Evolutionary conservation across 2,329 filamentous ascomycete species (phyloP), one percentile per base, ranked within the genome.

Genomic region (Coniochaeta sp.): DNA sequence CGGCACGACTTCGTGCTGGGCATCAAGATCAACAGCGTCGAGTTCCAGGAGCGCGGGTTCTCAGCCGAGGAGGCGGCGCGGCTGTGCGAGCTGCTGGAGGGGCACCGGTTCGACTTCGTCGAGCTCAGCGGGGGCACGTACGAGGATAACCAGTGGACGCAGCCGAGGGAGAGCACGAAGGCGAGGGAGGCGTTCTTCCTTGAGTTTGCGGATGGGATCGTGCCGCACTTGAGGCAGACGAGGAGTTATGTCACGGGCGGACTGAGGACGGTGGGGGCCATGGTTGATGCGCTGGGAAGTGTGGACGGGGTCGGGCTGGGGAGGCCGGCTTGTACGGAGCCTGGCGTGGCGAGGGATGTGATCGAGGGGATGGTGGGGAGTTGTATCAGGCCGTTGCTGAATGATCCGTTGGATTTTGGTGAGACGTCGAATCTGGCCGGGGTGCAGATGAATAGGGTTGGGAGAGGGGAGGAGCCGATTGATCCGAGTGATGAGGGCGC

Each of bases 41-140:
- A 79, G 59, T 79, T 79, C 64, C 74, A 79, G 56, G 71, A 72
- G 14, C 70, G 72, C 24, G 77, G 77, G 0, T 74, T 80, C 30
- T 65, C 68, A 42, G 67, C 75, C 1, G 72, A 76, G 8, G 79
- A 82, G 54, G 74, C 75, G 2, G 68, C 65, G 27, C 60, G 71
- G 27, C 65, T 82, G 52, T 76, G 73, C 63, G 62, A 68, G 40
- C 61, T 72, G 20, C 66, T 81, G 1, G 76, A 82, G 60, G 60
- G 68, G 47, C 71, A 75, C 53, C 64, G 62, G 7, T 79, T 81
- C 49, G 72, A 81, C 62, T 78, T 81, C 57, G 78, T 83, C 12
- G 81, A 84, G 65, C 69, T 83, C 0, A 75, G 70, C 0, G 80
- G 81, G 22, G 81, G 81, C 3, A 83, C 78, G 0, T 82, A 82